Evolutionary conservation across 129 eudicot genomes (phyloP).

Genomic region (Smallanthus sonchifolius): DNA sequence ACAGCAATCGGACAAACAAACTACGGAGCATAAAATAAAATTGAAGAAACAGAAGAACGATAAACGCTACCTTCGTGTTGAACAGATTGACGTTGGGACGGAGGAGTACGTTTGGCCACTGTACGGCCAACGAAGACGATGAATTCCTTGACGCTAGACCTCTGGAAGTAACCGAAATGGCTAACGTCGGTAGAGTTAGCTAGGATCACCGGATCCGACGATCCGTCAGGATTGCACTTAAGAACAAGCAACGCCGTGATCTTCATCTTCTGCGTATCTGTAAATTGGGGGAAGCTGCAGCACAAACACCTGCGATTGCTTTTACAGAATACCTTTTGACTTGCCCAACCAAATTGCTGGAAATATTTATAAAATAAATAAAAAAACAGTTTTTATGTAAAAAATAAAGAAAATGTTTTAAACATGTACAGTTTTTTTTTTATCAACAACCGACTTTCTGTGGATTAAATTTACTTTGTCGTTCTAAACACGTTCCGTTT

Average conservation of each 20-base stretch:
- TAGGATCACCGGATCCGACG: constrained; percentile 70
- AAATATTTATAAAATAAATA: too few relatives aligned
- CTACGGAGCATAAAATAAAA: background rate
- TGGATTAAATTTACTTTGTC: too few relatives aligned
- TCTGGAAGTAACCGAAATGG: constrained; percentile 86
- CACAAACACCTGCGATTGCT: constrained; percentile 1
- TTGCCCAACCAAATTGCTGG: constrained; percentile 4
- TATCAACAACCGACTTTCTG: too few relatives aligned
- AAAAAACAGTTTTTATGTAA: too few relatives aligned
- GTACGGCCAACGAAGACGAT: constrained; percentile 86
- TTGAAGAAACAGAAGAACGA: background rate
- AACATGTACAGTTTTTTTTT: too few relatives aligned
- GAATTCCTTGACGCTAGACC: constrained; percentile 83
- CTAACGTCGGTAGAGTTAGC: constrained; percentile 76
- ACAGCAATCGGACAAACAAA: constrained; percentile 2
- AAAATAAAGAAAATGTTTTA: too few relatives aligned
- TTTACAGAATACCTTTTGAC: constrained; percentile 20
- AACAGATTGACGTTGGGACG: constrained; percentile 90
- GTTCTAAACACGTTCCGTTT: too few relatives aligned
- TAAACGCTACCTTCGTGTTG: constrained; percentile 73
- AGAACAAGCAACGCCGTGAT: constrained; percentile 87
- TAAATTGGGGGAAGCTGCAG: constrained; percentile 10
- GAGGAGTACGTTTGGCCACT: constrained; percentile 82
- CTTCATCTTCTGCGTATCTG: constrained; percentile 51
- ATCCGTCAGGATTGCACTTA: constrained; percentile 53